These are phyloP conservation scores for Durusdinium trenchii DNA, from an alignment of 73 alveolate species.

Conservation along the genomic window DNA sequence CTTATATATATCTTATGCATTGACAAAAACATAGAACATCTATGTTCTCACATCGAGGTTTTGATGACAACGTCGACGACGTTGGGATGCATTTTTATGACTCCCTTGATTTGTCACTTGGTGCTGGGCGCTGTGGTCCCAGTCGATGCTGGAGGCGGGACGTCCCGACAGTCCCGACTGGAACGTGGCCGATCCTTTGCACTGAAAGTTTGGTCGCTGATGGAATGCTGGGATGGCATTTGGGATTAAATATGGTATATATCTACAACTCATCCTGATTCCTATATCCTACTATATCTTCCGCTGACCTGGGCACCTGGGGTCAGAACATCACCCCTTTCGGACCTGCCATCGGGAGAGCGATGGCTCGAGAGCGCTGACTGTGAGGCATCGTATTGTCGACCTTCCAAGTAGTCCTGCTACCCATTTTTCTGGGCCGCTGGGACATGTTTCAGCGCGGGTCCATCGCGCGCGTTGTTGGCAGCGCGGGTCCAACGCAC, in stretches of 20 bases:
- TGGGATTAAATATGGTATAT: too few relatives aligned
- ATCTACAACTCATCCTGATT: too few relatives aligned
- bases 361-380: too few relatives aligned
- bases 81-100: constrained; percentile 87
- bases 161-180: background rate
- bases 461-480: too few relatives aligned
- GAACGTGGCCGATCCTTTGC: background rate
- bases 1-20: too few relatives aligned
- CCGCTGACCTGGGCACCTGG: background rate
- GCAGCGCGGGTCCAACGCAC: too few relatives aligned
- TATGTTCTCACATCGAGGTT: background rate
- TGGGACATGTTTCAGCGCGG: too few relatives aligned
- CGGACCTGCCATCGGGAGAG: too few relatives aligned
- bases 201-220: background rate
- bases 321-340: background rate
- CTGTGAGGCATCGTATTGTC: constrained; percentile 26
- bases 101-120: constrained; percentile 47
- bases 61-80: constrained; percentile 93
- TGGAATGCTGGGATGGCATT: too few relatives aligned
- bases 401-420: constrained; percentile 54
- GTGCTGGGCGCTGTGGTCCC: constrained; percentile 94
- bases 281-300: too few relatives aligned
- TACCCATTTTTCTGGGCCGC: constrained; percentile 90
- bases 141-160: constrained; percentile 89
- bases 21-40: background rate